Evolutionary conservation across 805 yeast genomes (phyloP).

Genomic region (Saccharomycopsis sp.): DNA sequence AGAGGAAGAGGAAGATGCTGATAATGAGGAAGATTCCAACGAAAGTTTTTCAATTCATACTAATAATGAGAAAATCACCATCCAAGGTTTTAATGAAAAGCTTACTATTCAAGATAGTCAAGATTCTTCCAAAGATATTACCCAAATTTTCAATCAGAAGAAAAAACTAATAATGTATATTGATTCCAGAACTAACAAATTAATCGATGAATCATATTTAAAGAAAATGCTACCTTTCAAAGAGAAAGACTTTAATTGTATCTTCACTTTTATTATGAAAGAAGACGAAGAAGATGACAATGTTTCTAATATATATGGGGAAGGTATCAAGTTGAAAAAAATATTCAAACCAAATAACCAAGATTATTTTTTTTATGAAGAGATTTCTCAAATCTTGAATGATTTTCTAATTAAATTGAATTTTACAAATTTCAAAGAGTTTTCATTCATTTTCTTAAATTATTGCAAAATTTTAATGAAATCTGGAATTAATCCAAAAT

Average conservation of each 20-base stretch:
- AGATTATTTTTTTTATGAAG: slow-evolving; percentile 11
- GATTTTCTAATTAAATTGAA: slow-evolving; percentile 1
- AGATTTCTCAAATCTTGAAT: slow-evolving; percentile 6
- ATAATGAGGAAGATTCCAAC: no score
- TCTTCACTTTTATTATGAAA: slow-evolving; percentile 8
- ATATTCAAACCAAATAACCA: slow-evolving; percentile 9
- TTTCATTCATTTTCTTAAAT: slow-evolving; percentile 11
- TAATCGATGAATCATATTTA: not conserved
- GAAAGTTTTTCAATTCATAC: no score
- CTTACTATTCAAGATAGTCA: not conserved
- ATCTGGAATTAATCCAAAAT: slow-evolving; percentile 16
- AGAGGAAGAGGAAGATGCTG: no score
- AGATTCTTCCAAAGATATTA: not conserved
- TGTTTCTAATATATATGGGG: not conserved
- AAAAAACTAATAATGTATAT: slow-evolving; percentile 1
- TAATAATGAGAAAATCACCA: no score
- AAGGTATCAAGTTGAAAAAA: not conserved
- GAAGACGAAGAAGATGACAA: not conserved
- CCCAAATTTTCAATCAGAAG: slow-evolving; percentile 1
- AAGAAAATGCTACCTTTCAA: slow-evolving; percentile 10
- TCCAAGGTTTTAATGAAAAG: not conserved
- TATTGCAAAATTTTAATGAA: slow-evolving; percentile 15
- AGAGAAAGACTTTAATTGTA: slow-evolving; percentile 17
- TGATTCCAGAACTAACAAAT: slow-evolving; percentile 6
- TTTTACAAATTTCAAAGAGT: slow-evolving; percentile 9